Conservation (phyloP, 257 asterid species). For the Plantago ovata region DNA sequence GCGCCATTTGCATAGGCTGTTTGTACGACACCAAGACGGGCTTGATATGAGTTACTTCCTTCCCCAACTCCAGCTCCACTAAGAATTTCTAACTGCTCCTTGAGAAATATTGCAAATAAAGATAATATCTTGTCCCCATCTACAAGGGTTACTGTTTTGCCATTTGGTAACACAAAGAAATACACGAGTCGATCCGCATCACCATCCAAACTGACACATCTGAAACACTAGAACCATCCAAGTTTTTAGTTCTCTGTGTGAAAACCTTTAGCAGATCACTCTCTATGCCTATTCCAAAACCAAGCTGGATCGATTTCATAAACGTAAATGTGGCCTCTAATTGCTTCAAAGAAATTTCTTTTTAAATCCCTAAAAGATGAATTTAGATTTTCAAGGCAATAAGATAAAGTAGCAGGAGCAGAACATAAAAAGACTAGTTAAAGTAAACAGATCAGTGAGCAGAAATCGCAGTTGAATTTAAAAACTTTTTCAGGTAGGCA, state of each 20-base stretch:
- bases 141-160: constrained; percentile 67
- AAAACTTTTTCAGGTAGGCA: constrained; percentile 10
- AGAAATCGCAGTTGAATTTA: background rate
- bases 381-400: background rate
- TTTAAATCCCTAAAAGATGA: too few species aligned
- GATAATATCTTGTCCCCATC: constrained; percentile 98
- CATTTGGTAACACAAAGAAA: constrained; percentile 52
- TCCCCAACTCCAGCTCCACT: constrained; percentile 35
- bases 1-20: constrained; percentile 99
- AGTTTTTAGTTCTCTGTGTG: constrained; percentile 25
- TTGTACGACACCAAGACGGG: constrained; percentile 73
- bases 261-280: constrained; percentile 10
- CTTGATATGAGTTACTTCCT: constrained; percentile 34
- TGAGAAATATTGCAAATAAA: constrained; percentile 74
- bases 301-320: constrained; percentile 15
- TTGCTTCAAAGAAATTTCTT: background rate
- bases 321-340: constrained; percentile 1
- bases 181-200: constrained; percentile 97
- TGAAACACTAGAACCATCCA: constrained; percentile 53
- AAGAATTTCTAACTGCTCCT: constrained; percentile 64
- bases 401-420: background rate
- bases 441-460: background rate
- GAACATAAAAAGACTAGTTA: constrained; percentile 1
- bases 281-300: constrained; percentile 2
- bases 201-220: constrained; percentile 98